These are phyloP conservation scores for Dichotomopilus funicola DNA, from an alignment of 2,329 filamentous ascomycete species.

Conservation along the genomic window DNA sequence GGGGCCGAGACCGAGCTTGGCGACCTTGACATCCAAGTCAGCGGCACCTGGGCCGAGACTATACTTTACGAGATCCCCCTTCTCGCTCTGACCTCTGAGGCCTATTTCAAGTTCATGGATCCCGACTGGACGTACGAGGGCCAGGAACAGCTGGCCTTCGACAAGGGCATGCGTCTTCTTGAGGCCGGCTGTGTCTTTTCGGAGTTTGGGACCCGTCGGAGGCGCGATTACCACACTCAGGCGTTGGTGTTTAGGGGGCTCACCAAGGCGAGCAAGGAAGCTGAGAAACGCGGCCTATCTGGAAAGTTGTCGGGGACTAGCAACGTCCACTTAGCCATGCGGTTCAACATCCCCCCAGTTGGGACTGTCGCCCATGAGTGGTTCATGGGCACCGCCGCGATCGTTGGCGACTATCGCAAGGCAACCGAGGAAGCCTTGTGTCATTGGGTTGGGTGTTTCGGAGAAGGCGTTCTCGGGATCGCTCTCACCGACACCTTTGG, in stretches of 20 bases:
- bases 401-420: slow-evolving; percentile 74
- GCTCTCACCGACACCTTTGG: slow-evolving; percentile 96
- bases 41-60: slow-evolving; percentile 85
- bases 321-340: slow-evolving; percentile 96
- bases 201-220: slow-evolving; percentile 84
- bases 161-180: slow-evolving; percentile 72
- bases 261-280: slow-evolving; percentile 69
- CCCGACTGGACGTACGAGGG: slow-evolving; percentile 83
- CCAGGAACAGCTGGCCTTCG: slow-evolving; percentile 77
- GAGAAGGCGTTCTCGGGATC: slow-evolving; percentile 74
- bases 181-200: slow-evolving; percentile 82
- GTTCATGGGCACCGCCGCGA: slow-evolving; percentile 98
- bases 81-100: slow-evolving; percentile 84
- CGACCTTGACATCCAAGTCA: slow-evolving; percentile 68
- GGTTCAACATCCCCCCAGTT: slow-evolving; percentile 74
- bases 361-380: slow-evolving; percentile 94
- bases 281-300: slow-evolving; percentile 53
- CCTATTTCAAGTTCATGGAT: slow-evolving; percentile 96
- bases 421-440: slow-evolving; percentile 79
- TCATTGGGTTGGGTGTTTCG: slow-evolving; percentile 90
- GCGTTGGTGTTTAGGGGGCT: slow-evolving; percentile 84
- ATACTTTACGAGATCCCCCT: slow-evolving; percentile 97
- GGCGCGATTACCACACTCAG: slow-evolving; percentile 92
- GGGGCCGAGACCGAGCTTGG: slow-evolving; percentile 62
- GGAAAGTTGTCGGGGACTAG: slow-evolving; percentile 83